Percentiles rank a stretch among this genome's conserved stretches.
Evolutionary conservation across 78 protist species (phyloP).

Genomic region (Dictyostelium brefeldianum): DNA sequence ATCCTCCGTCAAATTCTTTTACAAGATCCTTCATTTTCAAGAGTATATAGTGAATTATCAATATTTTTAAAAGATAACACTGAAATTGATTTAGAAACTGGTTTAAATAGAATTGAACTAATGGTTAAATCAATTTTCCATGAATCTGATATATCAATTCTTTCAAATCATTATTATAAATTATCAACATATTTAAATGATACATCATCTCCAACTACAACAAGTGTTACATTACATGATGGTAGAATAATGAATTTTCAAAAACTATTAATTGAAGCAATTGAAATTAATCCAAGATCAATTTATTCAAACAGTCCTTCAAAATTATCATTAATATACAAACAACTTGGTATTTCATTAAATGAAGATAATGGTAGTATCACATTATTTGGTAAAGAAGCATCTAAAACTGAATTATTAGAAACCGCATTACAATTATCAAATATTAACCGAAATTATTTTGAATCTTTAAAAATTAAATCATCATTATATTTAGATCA

Average conservation of each 20-base stretch:
- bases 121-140: neutral
- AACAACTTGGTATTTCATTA: neutral
- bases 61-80: neutral
- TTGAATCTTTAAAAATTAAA: neutral
- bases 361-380: neutral
- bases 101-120: neutral
- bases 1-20: neutral
- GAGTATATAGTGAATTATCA: neutral
- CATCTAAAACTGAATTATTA: neutral
- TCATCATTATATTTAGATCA: neutral
- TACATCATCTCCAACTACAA: too few relatives aligned
- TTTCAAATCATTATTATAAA: neutral
- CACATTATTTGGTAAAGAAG: neutral
- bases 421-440: neutral
- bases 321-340: neutral
- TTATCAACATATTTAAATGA: neutral
- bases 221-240: too few relatives aligned
- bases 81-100: neutral
- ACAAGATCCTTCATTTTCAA: neutral
- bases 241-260: neutral
- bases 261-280: neutral
- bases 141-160: neutral
- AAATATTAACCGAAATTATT: neutral
- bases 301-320: too few relatives aligned
- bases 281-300: neutral